Evolutionary conservation across 164 flowering plant species (phyloP).

Genomic region (Warburgia ugandensis): DNA sequence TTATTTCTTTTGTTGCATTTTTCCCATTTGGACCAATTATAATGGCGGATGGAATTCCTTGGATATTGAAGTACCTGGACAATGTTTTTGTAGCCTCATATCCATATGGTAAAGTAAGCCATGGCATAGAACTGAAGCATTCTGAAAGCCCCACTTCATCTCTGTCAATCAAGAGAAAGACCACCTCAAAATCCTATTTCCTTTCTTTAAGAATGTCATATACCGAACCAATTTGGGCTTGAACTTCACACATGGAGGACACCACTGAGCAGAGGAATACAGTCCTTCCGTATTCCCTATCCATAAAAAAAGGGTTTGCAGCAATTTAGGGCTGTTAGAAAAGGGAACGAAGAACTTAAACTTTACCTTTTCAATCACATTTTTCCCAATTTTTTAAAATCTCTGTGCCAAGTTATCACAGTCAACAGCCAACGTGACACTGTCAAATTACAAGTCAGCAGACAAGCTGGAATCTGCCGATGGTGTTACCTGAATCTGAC

Average conservation of each 20-base stretch:
- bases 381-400: no score
- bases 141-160: constrained; percentile 33
- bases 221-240: constrained; percentile 49
- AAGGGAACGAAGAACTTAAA: no score
- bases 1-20: constrained; percentile 57
- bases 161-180: constrained; percentile 50
- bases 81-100: constrained; percentile 37
- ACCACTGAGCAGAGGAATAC: constrained; percentile 74
- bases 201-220: constrained; percentile 48
- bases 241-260: constrained; percentile 55
- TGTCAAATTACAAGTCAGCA: no score
- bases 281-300: constrained; percentile 66
- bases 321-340: no score
- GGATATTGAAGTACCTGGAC: constrained; percentile 49
- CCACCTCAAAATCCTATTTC: constrained; percentile 47
- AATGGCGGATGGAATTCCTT: constrained; percentile 53
- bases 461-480: no score
- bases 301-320: constrained; percentile 29
- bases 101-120: constrained; percentile 65
- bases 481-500: no score
- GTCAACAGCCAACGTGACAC: no score
- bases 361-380: no score
- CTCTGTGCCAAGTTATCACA: no score
- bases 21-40: constrained; percentile 76
- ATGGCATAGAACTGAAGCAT: constrained; percentile 54